These are phyloP conservation scores for Geotrichum histeridarum DNA, from an alignment of 1,139 yeast species.

Conservation along the genomic window DNA sequence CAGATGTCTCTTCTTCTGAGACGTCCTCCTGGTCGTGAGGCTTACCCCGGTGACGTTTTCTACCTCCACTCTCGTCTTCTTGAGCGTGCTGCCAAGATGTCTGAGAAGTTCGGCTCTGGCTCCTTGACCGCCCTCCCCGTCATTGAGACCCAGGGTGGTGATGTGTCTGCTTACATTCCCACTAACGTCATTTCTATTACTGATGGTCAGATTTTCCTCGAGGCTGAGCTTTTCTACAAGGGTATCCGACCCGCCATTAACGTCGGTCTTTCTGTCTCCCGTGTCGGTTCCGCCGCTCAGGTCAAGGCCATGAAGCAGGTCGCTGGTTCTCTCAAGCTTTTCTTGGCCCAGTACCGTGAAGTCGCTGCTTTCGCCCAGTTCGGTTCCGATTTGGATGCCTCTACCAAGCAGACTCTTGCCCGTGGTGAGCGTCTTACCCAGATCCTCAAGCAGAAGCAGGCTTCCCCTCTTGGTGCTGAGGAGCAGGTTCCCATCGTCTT, in stretches of 20 bases:
- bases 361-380: slow-evolving; percentile 99
- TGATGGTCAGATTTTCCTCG: slow-evolving; percentile 97
- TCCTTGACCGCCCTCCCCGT: slow-evolving; percentile 94
- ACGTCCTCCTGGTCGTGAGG: slow-evolving; percentile 97
- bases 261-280: slow-evolving; percentile 99
- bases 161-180: slow-evolving; percentile 96
- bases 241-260: slow-evolving; percentile 99
- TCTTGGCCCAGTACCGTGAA: slow-evolving; percentile 99
- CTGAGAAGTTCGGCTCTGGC: slow-evolving; percentile 84
- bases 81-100: slow-evolving; percentile 98
- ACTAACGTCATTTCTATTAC: slow-evolving; percentile 96
- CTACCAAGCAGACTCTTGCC: slow-evolving; percentile 96
- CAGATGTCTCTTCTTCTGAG: slow-evolving; percentile 95
- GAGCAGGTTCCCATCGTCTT: slow-evolving; percentile 97
- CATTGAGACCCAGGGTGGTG: slow-evolving; percentile 99
- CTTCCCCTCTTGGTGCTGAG: slow-evolving; percentile 94
- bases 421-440: slow-evolving; percentile 99
- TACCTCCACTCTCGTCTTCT: slow-evolving; percentile 93
- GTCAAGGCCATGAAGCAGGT: slow-evolving; percentile 99
- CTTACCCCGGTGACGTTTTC: slow-evolving; percentile 96
- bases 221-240: slow-evolving; percentile 99
- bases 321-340: slow-evolving; percentile 99
- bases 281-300: slow-evolving; percentile 99
- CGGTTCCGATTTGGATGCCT: slow-evolving; percentile 99
- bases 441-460: slow-evolving; percentile 96